A percentile compares a stretch with the other conserved stretches of the same genome.
Evolutionary conservation across 164 flowering plant genomes (phyloP).

Genomic region (Kalanchoe fedtschenkoi): DNA sequence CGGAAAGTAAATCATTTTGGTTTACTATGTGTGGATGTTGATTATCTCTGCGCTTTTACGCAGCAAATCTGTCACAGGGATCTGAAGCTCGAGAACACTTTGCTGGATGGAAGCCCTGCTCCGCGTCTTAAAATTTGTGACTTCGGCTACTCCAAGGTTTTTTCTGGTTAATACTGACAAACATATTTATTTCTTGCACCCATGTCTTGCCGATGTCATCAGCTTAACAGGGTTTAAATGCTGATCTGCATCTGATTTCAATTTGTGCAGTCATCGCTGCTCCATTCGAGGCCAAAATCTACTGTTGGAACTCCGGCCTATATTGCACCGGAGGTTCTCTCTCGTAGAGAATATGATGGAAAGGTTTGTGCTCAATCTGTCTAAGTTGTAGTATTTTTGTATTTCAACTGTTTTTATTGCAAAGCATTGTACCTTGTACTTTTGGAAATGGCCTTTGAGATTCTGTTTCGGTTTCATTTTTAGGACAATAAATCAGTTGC

Average conservation of each 20-base stretch:
- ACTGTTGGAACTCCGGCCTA: slow-evolving; percentile 88
- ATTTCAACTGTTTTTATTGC: not conserved
- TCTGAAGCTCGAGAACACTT: slow-evolving; percentile 80
- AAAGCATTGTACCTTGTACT: not conserved
- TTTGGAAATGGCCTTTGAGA: not conserved
- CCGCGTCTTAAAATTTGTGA: slow-evolving; percentile 91
- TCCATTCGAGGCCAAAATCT: slow-evolving; percentile 89
- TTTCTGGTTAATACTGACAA: not conserved
- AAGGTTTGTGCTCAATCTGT: slow-evolving; percentile 34
- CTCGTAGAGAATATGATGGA: slow-evolving; percentile 77
- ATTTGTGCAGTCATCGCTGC: slow-evolving; percentile 47
- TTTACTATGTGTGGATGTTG: not conserved
- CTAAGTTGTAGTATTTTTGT: not conserved
- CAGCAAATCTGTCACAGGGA: slow-evolving; percentile 98
- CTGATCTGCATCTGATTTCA: slow-evolving; percentile 1
- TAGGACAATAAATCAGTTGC: not conserved
- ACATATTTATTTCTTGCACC: not conserved
- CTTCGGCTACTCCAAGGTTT: slow-evolving; percentile 85
- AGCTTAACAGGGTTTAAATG: not conserved
- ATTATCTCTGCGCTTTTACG: not conserved
- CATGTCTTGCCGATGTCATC: not conserved
- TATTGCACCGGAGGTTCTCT: slow-evolving; percentile 86
- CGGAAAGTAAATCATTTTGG: not conserved
- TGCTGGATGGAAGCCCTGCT: slow-evolving; percentile 81
- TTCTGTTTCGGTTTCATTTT: not conserved